Conservation (phyloP, 495 filamentous ascomycete genomes). For the Penicillium robsamsonii region DNA sequence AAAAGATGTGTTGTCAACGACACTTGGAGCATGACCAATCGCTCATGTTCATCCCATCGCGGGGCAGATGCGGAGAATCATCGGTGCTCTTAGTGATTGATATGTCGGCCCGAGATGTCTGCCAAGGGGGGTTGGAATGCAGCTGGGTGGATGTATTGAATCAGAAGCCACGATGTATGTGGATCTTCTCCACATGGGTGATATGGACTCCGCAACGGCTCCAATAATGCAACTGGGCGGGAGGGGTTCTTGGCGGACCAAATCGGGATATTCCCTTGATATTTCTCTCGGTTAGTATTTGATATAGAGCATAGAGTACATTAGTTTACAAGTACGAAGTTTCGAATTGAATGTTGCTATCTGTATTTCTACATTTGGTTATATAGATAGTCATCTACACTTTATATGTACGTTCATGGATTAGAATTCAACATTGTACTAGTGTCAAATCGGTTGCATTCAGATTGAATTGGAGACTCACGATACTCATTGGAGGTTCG, state of each 20-base stretch:
- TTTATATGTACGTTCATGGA: no score
- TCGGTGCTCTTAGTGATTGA: constrained; percentile 14
- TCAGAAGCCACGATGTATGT: constrained; percentile 9
- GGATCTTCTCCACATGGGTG: constrained; percentile 18
- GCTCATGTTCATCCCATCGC: constrained; percentile 21
- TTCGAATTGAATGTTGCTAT: no score
- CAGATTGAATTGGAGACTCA: no score
- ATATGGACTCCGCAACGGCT: background rate
- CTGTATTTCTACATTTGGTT: no score
- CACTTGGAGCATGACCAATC: constrained; percentile 13
- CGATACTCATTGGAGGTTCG: no score
- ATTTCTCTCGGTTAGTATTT: background rate
- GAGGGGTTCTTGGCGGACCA: constrained; percentile 1
- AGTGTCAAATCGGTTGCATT: no score
- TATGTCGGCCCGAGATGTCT: constrained; percentile 5
- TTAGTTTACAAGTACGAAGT: no score
- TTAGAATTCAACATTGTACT: no score
- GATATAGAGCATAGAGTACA: background rate
- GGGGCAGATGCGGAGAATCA: constrained; percentile 31
- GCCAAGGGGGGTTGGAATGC: constrained; percentile 3
- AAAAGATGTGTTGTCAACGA: constrained; percentile 9
- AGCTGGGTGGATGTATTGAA: constrained; percentile 4
- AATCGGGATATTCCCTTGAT: no score
- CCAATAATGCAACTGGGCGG: constrained; percentile 14
- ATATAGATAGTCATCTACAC: no score